Evolutionary conservation across 192 early-diverging fungal genomes (phyloP).

Genomic region (Coemansia nantahalensis): DNA sequence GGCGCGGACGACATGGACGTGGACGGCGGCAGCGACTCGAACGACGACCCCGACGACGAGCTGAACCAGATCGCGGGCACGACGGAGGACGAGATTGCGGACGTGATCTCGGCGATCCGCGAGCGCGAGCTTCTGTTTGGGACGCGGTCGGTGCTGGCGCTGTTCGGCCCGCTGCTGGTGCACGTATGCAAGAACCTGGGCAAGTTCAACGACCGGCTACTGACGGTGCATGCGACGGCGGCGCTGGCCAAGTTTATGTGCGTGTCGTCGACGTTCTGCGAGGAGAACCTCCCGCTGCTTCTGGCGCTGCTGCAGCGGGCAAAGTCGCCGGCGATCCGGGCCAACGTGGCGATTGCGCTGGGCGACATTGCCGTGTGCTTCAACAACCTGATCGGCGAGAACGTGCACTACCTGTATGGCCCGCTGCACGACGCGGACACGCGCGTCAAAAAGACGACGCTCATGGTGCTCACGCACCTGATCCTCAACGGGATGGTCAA

Average conservation of each 20-base stretch:
- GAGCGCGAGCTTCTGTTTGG: constrained; percentile 91
- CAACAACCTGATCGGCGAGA: constrained; percentile 94
- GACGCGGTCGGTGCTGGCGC: constrained; percentile 66
- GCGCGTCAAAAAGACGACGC: constrained; percentile 90
- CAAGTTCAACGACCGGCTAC: constrained; percentile 73
- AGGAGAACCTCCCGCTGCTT: constrained; percentile 83
- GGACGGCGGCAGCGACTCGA: constrained; percentile 20
- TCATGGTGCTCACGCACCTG: constrained; percentile 98
- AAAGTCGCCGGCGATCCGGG: constrained; percentile 79
- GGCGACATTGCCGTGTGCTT: constrained; percentile 99
- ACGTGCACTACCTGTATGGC: constrained; percentile 93
- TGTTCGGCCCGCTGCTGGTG: constrained; percentile 79
- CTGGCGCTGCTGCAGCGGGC: constrained; percentile 87
- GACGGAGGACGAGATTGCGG: constrained; percentile 94
- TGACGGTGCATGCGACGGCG: constrained; percentile 85
- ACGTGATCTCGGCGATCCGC: constrained; percentile 79
- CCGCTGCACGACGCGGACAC: constrained; percentile 79
- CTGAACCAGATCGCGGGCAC: constrained; percentile 90
- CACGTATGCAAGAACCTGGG: constrained; percentile 81
- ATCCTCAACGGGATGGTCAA: constrained; percentile 99
- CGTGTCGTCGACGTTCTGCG: constrained; percentile 92
- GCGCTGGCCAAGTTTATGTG: constrained; percentile 98
- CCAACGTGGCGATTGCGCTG: constrained; percentile 95
- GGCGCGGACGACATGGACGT: constrained; percentile 7
- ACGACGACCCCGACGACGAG: constrained; percentile 67